Evolutionary conservation across 495 filamentous ascomycete species (phyloP), one percentile per base, ranked within the genome.

Genomic region (Rostrohypoxylon terebratum): DNA sequence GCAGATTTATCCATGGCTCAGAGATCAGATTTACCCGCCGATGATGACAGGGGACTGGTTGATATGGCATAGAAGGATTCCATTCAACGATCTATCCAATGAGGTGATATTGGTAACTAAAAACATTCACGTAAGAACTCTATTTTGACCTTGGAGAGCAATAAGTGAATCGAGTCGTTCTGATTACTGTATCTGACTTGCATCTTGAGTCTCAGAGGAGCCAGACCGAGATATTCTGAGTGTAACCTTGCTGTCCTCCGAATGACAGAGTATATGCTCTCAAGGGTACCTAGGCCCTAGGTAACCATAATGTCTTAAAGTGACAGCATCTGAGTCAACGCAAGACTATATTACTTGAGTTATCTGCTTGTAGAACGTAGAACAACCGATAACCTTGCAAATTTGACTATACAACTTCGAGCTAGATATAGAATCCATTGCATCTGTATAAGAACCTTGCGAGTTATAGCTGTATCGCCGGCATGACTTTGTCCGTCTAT

Each of bases 1-100:
- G 69, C 31, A 59, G 63, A 72, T 63, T 63, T 64, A 72, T 54
- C 63, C 69, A 68, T 58, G 62, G 38, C 28, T 48, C 18, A 55
- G 54, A 51, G 50, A 23, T 33, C 53, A n/a, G 59, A 65, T 57
- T 73, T 69, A 69, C 13, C 65, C 65, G 54, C 48, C n/a, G 45
- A 44, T n/a, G 58, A 54, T 47, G 63, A 62, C 44, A 59, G 50
- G 59, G 61, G 63, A 31, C 40, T 55, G 45, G 21, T 40, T n/a
- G n/a, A 36, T 18, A 47, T 9, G 34, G 54, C 23, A 53, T 33
- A 34, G 20, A 47, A 25, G 57, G 63, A 53, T 59, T 51, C 53
- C 63, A 63, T 63, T 54, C 63, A 55, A 36, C 6, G 40, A 63
- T 63, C 44, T 67, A 58, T 45, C 59, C 69, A 68, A 68, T 72